phyloP scores from a whole-genome alignment of 129 eudicot genomes.

The Helichrysum umbraculigerum region DNA sequence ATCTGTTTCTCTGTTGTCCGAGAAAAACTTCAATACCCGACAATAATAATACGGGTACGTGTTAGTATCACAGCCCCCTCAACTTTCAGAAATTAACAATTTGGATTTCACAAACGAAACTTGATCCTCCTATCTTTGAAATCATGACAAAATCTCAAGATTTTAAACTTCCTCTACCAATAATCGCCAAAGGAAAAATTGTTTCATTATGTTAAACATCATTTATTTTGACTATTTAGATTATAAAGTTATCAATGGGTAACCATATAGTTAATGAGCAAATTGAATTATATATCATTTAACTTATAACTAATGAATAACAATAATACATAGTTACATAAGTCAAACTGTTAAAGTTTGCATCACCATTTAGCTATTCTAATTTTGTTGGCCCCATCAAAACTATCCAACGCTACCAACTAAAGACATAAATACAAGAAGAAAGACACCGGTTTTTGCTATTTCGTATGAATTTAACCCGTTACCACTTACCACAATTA shows the following conservation, averaged over 20 bases:
- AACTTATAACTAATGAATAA: no score
- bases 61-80: conserved; percentile 19
- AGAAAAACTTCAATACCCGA: neutral
- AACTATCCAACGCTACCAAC: no score
- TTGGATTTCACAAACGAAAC: neutral
- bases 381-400: neutral
- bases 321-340: no score
- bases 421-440: neutral
- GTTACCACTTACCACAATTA: no score
- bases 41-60: neutral
- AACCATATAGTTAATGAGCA: neutral
- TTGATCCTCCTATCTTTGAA: neutral
- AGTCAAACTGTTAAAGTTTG: neutral
- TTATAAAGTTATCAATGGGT: neutral
- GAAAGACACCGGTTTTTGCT: no score
- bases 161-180: neutral
- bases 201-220: neutral
- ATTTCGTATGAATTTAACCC: no score
- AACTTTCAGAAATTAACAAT: neutral
- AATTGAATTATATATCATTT: no score
- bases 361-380: neutral
- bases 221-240: neutral
- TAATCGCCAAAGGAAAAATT: neutral
- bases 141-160: no score
- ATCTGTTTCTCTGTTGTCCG: neutral